Conservation (phyloP, 768 basidiomycete species). For the Lentinula boryana region DNA sequence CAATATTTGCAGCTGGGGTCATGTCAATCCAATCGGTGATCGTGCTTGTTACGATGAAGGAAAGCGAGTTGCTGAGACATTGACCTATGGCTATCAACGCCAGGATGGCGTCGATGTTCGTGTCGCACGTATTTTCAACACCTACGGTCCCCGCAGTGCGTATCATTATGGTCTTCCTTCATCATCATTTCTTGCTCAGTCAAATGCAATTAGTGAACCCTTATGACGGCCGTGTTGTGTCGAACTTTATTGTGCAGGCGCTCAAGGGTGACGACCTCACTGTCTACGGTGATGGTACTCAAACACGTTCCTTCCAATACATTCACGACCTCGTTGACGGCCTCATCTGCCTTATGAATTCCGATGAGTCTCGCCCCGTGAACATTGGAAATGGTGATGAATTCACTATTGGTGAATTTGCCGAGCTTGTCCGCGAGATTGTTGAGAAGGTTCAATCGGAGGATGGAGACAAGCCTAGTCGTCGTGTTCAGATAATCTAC, state of each 20-base stretch:
- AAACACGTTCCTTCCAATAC: slow-evolving; percentile 97
- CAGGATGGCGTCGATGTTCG: slow-evolving; percentile 96
- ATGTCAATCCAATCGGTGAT: slow-evolving; percentile 97
- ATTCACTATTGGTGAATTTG: slow-evolving; percentile 94
- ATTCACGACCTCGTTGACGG: slow-evolving; percentile 97
- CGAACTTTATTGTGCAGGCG: slow-evolving; percentile 98
- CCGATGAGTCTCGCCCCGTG: slow-evolving; percentile 85
- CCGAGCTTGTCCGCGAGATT: slow-evolving; percentile 84
- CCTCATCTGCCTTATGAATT: slow-evolving; percentile 92
- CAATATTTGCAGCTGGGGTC: slow-evolving; percentile 73
- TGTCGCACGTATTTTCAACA: slow-evolving; percentile 98
- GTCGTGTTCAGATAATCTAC: slow-evolving; percentile 64
- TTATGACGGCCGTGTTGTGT: slow-evolving; percentile 94
- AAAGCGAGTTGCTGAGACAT: slow-evolving; percentile 96
- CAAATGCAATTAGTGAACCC: slow-evolving; percentile 70
- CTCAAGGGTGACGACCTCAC: slow-evolving; percentile 96
- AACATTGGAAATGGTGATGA: slow-evolving; percentile 97
- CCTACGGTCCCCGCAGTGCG: slow-evolving; percentile 82
- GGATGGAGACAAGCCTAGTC: slow-evolving; percentile 50
- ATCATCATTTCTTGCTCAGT: neutral
- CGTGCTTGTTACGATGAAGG: slow-evolving; percentile 99
- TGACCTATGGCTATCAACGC: slow-evolving; percentile 93
- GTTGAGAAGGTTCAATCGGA: slow-evolving; percentile 91
- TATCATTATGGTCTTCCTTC: slow-evolving; percentile 7
- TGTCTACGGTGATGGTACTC: slow-evolving; percentile 89